Base-by-base conservation (phyloP, 176 grass and related monocot species). In the Bothriochloa decipiens region DNA sequence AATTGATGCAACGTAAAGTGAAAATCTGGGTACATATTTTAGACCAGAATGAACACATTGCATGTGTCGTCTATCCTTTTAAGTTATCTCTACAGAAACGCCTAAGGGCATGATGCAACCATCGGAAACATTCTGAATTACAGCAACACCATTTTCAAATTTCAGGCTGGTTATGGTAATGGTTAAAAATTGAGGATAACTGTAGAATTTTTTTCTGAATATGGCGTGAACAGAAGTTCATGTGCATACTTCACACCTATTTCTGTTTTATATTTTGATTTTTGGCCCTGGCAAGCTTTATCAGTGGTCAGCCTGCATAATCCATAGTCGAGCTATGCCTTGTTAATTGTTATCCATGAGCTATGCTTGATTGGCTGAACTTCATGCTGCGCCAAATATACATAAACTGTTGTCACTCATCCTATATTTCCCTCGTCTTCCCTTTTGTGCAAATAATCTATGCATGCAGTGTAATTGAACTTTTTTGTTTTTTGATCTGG, bases 401-500 rank as follows among this genome's bases (percentile, higher is more conserved):
- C 18, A 20, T 67, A 29, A 80, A n/a, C 6, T 80, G 11, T 36
- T 37, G 28, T 4, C 3, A 4, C 11, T 6, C 27, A 23, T 80
- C 5, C 11, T 50, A 7, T 12, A 22, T 7, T 55, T 76, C 68
- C 28, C 14, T 68, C 29, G 12, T 7, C 15, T 2, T 20, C 8
- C 20, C 20, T 5, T 82, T 12, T 47, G 2, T 77, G 15, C 3
- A 7, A 22, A 46, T 2, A 72, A 2, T 50, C 6, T 79, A 73
- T 55, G 67, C 12, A 57, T 83, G 2, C 58, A 61, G 69, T 82
- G 22, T 39, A 22, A 14, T 26, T 72, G 2, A 76, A 39, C 25
- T 20, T 78, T 25, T 36, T 22, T 29, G 14, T 53, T 82, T 22
- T 73, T 83, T 45, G 13, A 60, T 84, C 72, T 74, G 11, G 8